These are phyloP conservation scores for Talaromyces sp. DNA, from an alignment of 2,329 filamentous ascomycete genomes.

Conservation along the genomic window DNA sequence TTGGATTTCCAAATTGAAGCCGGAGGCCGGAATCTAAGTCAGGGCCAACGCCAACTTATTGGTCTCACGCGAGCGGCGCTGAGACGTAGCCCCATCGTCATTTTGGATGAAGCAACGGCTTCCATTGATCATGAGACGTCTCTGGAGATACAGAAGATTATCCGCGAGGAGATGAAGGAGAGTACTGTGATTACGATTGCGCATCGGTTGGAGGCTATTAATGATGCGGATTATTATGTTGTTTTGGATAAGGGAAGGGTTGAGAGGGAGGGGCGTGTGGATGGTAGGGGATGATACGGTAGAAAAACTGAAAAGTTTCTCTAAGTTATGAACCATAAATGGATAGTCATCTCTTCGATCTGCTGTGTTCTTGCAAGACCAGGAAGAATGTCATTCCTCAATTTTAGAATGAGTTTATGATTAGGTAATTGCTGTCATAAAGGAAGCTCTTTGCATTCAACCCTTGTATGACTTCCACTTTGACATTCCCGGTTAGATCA, in stretches of 20 bases:
- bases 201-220: constrained; percentile 59
- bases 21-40: constrained; percentile 57
- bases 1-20: constrained; percentile 54
- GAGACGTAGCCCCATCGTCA: constrained; percentile 55
- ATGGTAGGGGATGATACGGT: not conserved
- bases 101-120: constrained; percentile 63
- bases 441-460: too few relatives aligned
- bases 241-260: constrained; percentile 51
- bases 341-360: too few relatives aligned
- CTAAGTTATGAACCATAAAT: too few relatives aligned
- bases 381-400: too few relatives aligned
- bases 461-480: too few relatives aligned
- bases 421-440: too few relatives aligned
- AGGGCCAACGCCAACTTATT: constrained; percentile 58
- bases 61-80: constrained; percentile 60
- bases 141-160: constrained; percentile 35
- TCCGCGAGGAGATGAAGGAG: constrained; percentile 32
- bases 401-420: too few relatives aligned
- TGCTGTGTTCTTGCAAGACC: too few relatives aligned
- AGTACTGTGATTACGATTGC: constrained; percentile 61
- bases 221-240: constrained; percentile 52
- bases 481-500: too few relatives aligned
- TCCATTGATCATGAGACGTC: constrained; percentile 61
- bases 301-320: not conserved
- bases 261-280: constrained; percentile 12